These are phyloP conservation scores for Cyclotella choctawhatcheeana DNA, from an alignment of 108 stramenopile species.

Conservation along the genomic window DNA sequence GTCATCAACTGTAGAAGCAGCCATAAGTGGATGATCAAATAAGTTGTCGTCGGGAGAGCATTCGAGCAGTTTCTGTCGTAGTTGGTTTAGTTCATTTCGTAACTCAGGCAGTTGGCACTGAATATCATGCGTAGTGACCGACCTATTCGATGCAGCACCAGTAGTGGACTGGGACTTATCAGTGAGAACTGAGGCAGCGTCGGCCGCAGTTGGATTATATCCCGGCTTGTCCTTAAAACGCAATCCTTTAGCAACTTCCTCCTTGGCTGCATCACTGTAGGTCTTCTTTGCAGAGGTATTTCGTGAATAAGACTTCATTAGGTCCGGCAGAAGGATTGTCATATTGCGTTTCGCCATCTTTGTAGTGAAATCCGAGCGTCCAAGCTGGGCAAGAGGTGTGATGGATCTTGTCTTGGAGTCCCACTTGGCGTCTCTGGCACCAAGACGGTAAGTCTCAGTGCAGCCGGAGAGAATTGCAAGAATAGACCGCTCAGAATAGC, in stretches of 20 bases:
- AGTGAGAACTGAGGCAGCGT: background rate
- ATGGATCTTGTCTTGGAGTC: background rate
- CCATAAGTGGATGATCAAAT: background rate
- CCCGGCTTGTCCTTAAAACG: background rate
- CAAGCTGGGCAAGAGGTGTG: background rate
- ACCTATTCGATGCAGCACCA: slow-evolving; percentile 4
- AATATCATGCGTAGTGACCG: background rate
- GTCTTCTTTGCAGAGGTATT: too few relatives aligned
- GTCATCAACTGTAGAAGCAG: background rate
- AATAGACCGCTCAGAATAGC: slow-evolving; percentile 1
- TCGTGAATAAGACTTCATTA: background rate
- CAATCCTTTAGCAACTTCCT: background rate
- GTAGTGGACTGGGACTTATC: background rate
- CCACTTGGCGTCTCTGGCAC: background rate
- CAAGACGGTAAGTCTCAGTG: background rate
- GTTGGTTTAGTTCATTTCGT: background rate
- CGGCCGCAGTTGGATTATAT: background rate
- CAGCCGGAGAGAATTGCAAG: background rate
- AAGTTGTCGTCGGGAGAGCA: background rate
- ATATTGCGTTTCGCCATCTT: background rate
- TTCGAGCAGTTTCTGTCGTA: background rate
- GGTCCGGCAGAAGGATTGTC: background rate
- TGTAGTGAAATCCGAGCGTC: background rate
- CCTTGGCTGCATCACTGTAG: slow-evolving; percentile 3
- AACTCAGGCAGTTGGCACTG: background rate